phyloP scores from a whole-genome alignment of 2,329 filamentous ascomycete genomes.

The Lachnellula cervina region DNA sequence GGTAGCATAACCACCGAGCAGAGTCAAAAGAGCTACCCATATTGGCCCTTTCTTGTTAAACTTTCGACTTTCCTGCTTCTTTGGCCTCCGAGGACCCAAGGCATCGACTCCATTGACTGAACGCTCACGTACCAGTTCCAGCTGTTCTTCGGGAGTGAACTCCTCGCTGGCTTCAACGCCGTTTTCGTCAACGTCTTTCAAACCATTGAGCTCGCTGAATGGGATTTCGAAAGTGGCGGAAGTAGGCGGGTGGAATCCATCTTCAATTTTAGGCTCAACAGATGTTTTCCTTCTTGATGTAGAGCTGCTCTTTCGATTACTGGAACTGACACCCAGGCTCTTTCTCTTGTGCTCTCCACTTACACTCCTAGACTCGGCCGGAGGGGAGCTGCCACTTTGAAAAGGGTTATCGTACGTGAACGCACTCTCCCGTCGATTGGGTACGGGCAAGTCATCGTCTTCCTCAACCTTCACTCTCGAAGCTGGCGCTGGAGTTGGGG shows the following conservation, averaged over 20 bases:
- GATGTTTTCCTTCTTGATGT: constrained; percentile 46
- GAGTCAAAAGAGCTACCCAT: constrained; percentile 63
- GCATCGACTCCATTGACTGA: constrained; percentile 48
- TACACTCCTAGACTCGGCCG: constrained; percentile 44
- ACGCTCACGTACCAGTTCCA: constrained; percentile 71
- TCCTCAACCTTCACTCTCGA: constrained; percentile 53
- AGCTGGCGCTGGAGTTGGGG: constrained; percentile 23
- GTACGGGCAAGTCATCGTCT: constrained; percentile 34
- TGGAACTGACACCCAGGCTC: constrained; percentile 32
- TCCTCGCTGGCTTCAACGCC: constrained; percentile 74
- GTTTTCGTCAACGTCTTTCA: constrained; percentile 39
- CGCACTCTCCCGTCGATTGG: constrained; percentile 50
- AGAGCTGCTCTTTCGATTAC: constrained; percentile 33
- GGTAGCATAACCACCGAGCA: constrained; percentile 66
- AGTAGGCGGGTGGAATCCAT: constrained; percentile 48
- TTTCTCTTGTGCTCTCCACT: constrained; percentile 44
- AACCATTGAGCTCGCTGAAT: constrained; percentile 37
- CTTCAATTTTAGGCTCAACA: constrained; percentile 41
- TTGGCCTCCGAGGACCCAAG: constrained; percentile 38
- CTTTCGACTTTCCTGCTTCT: constrained; percentile 40
- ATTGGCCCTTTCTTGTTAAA: constrained; percentile 59
- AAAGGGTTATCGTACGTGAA: constrained; percentile 93
- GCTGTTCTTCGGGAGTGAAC: constrained; percentile 85
- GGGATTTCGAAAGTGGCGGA: constrained; percentile 57
- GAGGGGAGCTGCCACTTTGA: constrained; percentile 74